A percentile compares a stretch with the other conserved stretches of the same genome.
Conservation (phyloP, 108 stramenopile genomes). For the Cyclotella sp. region DNA sequence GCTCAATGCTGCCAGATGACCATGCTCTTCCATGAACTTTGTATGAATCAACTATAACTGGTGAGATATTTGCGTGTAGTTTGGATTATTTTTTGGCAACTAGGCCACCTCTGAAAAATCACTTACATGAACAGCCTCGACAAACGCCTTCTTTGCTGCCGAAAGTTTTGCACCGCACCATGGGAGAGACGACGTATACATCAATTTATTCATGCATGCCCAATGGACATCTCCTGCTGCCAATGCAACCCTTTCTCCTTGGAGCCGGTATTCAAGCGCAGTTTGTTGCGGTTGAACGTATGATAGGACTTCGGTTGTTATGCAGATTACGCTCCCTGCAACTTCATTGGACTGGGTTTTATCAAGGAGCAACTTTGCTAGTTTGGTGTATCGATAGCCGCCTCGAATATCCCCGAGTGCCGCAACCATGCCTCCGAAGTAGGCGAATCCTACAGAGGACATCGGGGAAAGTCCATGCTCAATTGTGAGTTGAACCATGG, state of each 20-base stretch:
- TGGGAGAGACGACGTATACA: neutral
- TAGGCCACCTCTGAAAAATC: too few relatives aligned
- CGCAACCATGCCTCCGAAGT: slow-evolving; percentile 21
- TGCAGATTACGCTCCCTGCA: neutral
- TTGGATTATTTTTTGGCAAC: too few relatives aligned
- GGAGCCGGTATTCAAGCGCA: neutral
- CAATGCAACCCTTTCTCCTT: slow-evolving; percentile 2
- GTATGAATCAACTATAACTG: too few relatives aligned
- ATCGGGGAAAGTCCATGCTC: slow-evolving; percentile 20
- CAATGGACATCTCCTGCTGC: slow-evolving; percentile 16
- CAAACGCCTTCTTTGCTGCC: neutral
- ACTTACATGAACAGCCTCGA: neutral
- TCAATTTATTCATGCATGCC: slow-evolving; percentile 8
- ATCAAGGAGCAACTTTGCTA: slow-evolving; percentile 25
- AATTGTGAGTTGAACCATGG: slow-evolving; percentile 1
- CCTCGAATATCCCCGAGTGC: slow-evolving; percentile 2
- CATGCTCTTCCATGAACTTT: slow-evolving; percentile 8
- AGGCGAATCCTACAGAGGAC: slow-evolving; percentile 23
- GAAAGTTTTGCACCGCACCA: neutral
- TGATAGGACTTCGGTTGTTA: slow-evolving; percentile 1
- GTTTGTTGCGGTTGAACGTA: slow-evolving; percentile 25
- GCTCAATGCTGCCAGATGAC: neutral
- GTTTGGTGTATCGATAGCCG: slow-evolving; percentile 21
- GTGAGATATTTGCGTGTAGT: too few relatives aligned
- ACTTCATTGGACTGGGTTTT: neutral